phyloP scores from a whole-genome alignment of 495 filamentous ascomycete species.

The Tuber microsphaerosporum region DNA sequence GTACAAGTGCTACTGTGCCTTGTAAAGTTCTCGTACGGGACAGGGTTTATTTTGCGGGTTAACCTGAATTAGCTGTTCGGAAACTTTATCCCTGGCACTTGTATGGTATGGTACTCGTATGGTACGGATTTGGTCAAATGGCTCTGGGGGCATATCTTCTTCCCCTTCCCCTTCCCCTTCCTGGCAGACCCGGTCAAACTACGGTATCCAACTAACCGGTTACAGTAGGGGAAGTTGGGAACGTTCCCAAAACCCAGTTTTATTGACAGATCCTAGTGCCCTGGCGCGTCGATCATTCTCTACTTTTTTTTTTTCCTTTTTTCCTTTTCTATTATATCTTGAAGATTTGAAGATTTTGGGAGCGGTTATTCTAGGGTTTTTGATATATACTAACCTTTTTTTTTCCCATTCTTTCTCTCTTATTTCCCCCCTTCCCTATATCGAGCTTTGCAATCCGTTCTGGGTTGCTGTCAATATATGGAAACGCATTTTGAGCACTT shows the following conservation, averaged over 20 bases:
- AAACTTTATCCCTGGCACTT: too few relatives aligned
- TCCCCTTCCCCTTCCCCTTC: not conserved
- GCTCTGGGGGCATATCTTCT: not conserved
- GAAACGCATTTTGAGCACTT: not conserved
- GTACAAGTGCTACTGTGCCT: too few relatives aligned
- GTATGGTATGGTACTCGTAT: not conserved
- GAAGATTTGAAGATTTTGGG: not conserved
- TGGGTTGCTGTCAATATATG: not conserved
- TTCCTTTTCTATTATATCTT: not conserved
- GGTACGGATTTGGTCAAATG: not conserved
- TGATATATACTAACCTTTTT: not conserved
- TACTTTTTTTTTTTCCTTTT: not conserved
- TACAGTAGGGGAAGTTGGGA: not conserved
- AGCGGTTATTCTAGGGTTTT: not conserved
- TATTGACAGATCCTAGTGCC: constrained; percentile 7
- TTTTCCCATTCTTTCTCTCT: too few relatives aligned
- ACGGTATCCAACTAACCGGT: not conserved
- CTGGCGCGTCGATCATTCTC: constrained; percentile 24
- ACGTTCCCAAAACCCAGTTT: not conserved
- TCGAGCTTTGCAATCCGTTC: not conserved
- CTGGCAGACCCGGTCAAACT: not conserved
- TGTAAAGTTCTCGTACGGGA: too few relatives aligned
- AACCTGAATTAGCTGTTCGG: too few relatives aligned
- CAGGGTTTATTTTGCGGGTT: too few relatives aligned
- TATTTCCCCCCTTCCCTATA: not conserved